Evolutionary conservation across 1,284 basidiomycete genomes (phyloP), one percentile per base, ranked within the genome.

Genomic region (Singerocomus inundabilis): DNA sequence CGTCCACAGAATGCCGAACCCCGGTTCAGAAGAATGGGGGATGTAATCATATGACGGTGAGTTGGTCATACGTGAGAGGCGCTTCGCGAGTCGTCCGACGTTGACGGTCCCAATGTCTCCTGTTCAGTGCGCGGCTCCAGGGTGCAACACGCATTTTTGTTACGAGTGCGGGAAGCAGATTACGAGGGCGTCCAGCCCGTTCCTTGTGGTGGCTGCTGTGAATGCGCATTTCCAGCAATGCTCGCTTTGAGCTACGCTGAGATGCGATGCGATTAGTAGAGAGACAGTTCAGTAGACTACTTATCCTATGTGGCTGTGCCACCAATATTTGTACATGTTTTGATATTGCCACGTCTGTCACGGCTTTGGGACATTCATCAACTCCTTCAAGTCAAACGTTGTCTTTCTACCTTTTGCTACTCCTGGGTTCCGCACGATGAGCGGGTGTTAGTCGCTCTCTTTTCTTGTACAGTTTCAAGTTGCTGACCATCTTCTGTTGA

Each of bases 1-100:
- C 3, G 21, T 37, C n/a, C n/a, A 15, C 51, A 84, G 82, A 76
- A 7, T 85, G 83, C 57, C 65, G 69, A 40, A 81, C 80, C 0
- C 78, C 80, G 0, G 74, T 78, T 15, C 77, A 80, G 59, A 85
- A 84, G 60, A 70, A 67, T 6, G 67, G 70, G 9, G 84, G 84
- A 3, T 85, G 84, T 56, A 84, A 84, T 57, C 82, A 85, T 64
- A 84, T 85, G 76, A 79, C 78, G 48, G 82, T 83, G 50, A 63
- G 79, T 59, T 26, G 32, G 11, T 28, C 28, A 32, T 26, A 44
- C 6, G n/a, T 11, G 10, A 10, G 5, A 8, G 6, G 16, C 8
- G 7, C 9, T 21, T 41, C 2, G 12, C n/a, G n/a, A n/a, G n/a
- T n/a, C n/a, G 28, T 29, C n/a, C 21, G 12, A 37, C 12, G 15